A percentile compares a stretch with the other conserved stretches of the same genome.
Conservation (phyloP, 495 filamentous ascomycete species). For the Aspergillus sclerotiicarbonarius region DNA sequence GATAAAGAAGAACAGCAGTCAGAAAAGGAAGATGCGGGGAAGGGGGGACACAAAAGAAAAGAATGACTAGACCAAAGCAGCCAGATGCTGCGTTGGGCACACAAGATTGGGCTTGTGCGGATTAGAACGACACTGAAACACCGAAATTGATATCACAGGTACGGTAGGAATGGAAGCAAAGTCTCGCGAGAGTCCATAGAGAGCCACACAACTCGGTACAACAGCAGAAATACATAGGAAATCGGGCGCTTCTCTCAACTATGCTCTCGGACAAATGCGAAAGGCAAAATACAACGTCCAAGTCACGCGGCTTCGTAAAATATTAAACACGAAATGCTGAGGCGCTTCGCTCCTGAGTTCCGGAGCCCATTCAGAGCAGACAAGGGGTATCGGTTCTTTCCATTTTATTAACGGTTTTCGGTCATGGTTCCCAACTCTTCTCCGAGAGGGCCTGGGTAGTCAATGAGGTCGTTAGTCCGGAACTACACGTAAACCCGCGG, state of each 20-base stretch:
- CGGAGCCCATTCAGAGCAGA: not conserved
- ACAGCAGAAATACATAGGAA: conserved; percentile 1
- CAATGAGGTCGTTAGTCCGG: not conserved
- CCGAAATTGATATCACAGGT: conserved; percentile 12
- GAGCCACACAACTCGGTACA: not conserved
- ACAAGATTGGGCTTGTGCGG: not conserved
- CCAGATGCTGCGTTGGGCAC: conserved; percentile 8
- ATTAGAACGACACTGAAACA: conserved; percentile 9
- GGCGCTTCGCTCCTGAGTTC: not conserved
- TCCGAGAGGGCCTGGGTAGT: not conserved
- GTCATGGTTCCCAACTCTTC: not conserved
- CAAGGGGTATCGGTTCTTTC: not conserved
- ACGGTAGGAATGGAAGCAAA: not conserved
- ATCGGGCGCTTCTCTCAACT: conserved; percentile 8
- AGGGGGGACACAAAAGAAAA: conserved; percentile 3
- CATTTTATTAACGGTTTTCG: not conserved
- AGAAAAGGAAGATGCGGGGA: conserved; percentile 1
- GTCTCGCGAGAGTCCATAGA: not conserved
- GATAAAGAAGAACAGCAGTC: not conserved
- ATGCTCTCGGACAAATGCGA: conserved; percentile 6
- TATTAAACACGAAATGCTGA: not conserved
- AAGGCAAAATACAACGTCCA: conserved; percentile 4
- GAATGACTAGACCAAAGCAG: conserved; percentile 5
- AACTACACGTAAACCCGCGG: not conserved
- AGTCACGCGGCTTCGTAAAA: conserved; percentile 6